phyloP scores from a whole-genome alignment of 2,329 filamentous ascomycete species.

The Claviceps cyperi region DNA sequence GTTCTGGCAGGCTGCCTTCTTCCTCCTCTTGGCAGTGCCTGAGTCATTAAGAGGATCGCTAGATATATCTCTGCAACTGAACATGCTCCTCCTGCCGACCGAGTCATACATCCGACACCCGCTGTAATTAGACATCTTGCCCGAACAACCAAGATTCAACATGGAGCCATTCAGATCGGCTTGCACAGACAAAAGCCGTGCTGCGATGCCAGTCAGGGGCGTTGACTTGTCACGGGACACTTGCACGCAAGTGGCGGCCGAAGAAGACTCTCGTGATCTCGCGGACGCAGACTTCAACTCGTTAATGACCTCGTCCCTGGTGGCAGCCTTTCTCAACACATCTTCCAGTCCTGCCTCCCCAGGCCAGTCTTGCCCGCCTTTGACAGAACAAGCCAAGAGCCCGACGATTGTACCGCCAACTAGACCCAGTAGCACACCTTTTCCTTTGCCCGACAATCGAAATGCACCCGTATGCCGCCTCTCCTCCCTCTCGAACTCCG shows the following conservation, averaged over 20 bases:
- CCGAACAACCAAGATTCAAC: background rate
- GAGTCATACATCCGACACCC: slow-evolving; percentile 1
- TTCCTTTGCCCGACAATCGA: slow-evolving; percentile 38
- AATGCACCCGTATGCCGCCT: slow-evolving; percentile 16
- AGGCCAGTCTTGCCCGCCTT: slow-evolving; percentile 36
- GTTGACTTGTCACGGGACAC: slow-evolving; percentile 1
- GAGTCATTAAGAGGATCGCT: background rate
- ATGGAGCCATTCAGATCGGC: slow-evolving; percentile 4
- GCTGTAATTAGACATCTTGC: background rate
- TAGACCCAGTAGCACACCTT: slow-evolving; percentile 46
- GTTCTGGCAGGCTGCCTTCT: background rate
- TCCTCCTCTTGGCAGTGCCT: background rate
- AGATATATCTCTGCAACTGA: background rate
- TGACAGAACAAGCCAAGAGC: slow-evolving; percentile 29
- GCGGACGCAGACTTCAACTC: slow-evolving; percentile 21
- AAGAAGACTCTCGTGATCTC: background rate
- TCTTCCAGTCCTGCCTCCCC: slow-evolving; percentile 41
- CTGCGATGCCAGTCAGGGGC: slow-evolving; percentile 3
- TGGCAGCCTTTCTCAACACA: slow-evolving; percentile 22
- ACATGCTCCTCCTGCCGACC: slow-evolving; percentile 5
- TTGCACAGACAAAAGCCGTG: slow-evolving; percentile 2
- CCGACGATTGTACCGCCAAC: slow-evolving; percentile 20
- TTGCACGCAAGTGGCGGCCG: slow-evolving; percentile 6
- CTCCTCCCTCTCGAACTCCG: slow-evolving; percentile 12
- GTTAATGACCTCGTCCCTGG: slow-evolving; percentile 23